phyloP scores from a whole-genome alignment of 2,329 filamentous ascomycete genomes.

The Hypoxylon sp. region DNA sequence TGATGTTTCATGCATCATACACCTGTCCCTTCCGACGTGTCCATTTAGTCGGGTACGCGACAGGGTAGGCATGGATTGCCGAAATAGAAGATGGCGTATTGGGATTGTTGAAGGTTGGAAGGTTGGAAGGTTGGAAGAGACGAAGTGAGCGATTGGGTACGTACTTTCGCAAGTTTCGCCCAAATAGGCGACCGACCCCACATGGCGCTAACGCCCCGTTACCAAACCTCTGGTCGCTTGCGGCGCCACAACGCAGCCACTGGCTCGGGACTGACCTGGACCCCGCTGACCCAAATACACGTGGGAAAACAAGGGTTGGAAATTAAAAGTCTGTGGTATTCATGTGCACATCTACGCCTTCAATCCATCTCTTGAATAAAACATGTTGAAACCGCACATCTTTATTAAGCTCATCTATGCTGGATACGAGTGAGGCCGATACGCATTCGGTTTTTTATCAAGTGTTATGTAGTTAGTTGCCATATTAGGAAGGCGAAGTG shows the following conservation, averaged over 20 bases:
- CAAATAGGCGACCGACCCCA: slow-evolving; percentile 23
- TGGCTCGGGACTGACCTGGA: slow-evolving; percentile 15
- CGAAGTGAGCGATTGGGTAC: slow-evolving; percentile 14
- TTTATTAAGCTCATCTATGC: background rate
- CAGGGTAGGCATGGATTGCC: slow-evolving; percentile 7
- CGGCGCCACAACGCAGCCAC: slow-evolving; percentile 30
- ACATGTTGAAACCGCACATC: background rate
- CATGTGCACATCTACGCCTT: background rate
- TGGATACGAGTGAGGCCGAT: background rate
- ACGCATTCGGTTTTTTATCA: background rate
- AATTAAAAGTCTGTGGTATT: background rate
- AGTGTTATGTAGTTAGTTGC: slow-evolving; percentile 21
- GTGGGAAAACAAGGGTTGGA: slow-evolving; percentile 18
- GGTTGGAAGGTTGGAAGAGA: background rate
- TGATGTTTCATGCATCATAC: background rate
- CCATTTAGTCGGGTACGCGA: background rate
- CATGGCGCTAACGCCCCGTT: slow-evolving; percentile 13
- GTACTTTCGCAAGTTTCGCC: slow-evolving; percentile 39
- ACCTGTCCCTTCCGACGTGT: slow-evolving; percentile 1
- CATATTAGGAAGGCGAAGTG: slow-evolving; percentile 24
- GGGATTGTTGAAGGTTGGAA: slow-evolving; percentile 1
- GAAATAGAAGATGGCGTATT: slow-evolving; percentile 8
- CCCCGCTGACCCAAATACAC: slow-evolving; percentile 20
- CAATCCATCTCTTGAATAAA: background rate
- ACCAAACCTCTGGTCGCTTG: slow-evolving; percentile 12